Base-by-base conservation (phyloP, 805 yeast genomes). In the Saccharomycopsis capsularis region DNA sequence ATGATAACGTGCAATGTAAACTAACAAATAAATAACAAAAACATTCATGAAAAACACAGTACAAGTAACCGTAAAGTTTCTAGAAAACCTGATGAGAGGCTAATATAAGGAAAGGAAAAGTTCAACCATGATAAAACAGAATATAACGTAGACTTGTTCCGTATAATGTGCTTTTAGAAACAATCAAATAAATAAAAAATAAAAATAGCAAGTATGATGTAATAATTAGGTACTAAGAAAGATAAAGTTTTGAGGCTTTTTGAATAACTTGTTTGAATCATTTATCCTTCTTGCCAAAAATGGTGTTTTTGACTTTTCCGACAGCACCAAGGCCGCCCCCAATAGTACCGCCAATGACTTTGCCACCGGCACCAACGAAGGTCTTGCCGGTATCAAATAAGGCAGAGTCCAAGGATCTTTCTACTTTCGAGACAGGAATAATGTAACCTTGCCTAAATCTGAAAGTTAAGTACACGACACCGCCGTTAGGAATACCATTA, bases 371-470 rank as follows among this genome's bases (percentile, higher is more conserved):
- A 15, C 77, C 76, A 47, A 72, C 64, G 6, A 71, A 70, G 52
- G 76, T 78, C 47, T 74, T 71, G 18, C 82, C 82, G 23, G 68
- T 67, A 32, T 68, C 74, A 39, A 73, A 70, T 36, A 75, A 66
- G 9, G 64, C 68, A 22, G 63, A 62, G 41, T 59, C 61, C 44
- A 61, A 47, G 4, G 59, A 47, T 24, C 56, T 54, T 13, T 53
- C 51, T 43, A 58, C 67, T 54, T 54, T 66, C 55, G 57, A 67
- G 55, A 59, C 75, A 35, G 59, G 65, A 46, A 79, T 66, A 15
- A 88, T 73, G 59, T 83, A 86, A 40, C 76, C 78, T 2, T 97
- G 95, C 55, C 74, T 71, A 69, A 88, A 89, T 2, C 73, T 62
- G 48, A 83, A 68, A 45, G 72, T 71, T 45, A 88, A 63, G 51